Evolutionary conservation across 1,139 yeast genomes (phyloP), one percentile per base, ranked within the genome.

Genomic region (Candida smagusa): DNA sequence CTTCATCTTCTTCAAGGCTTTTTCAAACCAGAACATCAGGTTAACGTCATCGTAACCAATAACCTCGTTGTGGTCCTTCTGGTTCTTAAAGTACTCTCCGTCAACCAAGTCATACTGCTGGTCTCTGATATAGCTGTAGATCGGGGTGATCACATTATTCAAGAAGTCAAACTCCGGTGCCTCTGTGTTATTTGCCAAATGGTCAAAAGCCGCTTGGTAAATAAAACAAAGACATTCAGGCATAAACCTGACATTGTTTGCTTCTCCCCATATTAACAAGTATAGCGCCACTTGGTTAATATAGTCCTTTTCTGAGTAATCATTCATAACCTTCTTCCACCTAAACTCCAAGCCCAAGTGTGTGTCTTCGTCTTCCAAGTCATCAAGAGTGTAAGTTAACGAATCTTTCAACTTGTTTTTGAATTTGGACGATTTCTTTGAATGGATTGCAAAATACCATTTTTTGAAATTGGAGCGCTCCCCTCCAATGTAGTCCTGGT

Each of bases 11-110:
- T 68, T 63, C 9, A 88, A 58, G 0, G 88, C 87, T 39, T 77
- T 73, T 0, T 77, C 73, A 47, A 80, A 80, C 96, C 96, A 88
- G 53, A 88, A 88, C 16, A 84, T 67, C 53, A 84, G 96, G 56
- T 88, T 88, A 36, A 86, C 70, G 55, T 88, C 96, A 57, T 88
- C 96, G 53, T 88, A 88, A 0, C 96, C 96, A 44, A 88, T 80
- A 2, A 81, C 74, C 28, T 72, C 65, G 41, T 74, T 66, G 53
- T 88, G 96, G 54, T 88, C 96, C 36, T 68, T 74, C 37, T 75
- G 81, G 28, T 68, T 68, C 43, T 73, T 70, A 2, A 68, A 55
- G 65, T 74, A 73, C 2, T 52, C 48, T 0, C 71, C 77, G 27
- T 68, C 68, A 6, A 53, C 45, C 1, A 49, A 30, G 24, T 59